These are phyloP conservation scores for Borealophlyctis nickersoniae DNA, from an alignment of 192 early-diverging fungal genomes.

Conservation along the genomic window DNA sequence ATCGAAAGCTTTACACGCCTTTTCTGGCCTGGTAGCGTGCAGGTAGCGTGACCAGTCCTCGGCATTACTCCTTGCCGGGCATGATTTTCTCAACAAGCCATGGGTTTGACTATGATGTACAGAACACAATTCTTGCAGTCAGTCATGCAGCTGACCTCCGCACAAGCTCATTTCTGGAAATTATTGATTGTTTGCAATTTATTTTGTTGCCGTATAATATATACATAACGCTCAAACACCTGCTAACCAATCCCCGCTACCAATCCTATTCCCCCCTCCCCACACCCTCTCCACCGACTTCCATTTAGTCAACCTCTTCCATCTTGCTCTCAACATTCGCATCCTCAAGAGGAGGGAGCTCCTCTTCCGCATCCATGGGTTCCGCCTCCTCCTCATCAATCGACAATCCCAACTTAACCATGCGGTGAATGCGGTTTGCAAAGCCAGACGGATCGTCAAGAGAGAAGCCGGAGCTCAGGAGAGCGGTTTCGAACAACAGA, in stretches of 20 bases:
- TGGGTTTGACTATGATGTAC: no score
- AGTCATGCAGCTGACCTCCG: no score
- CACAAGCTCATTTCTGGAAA: no score
- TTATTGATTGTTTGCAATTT: no score
- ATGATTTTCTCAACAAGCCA: no score
- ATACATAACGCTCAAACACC: background rate
- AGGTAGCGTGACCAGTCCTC: no score
- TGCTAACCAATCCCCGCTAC: background rate
- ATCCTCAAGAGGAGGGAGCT: constrained; percentile 60
- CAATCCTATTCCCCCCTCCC: background rate
- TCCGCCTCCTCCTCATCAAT: constrained; percentile 81
- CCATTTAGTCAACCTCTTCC: constrained; percentile 61
- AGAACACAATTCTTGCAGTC: no score
- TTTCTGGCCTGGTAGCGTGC: no score
- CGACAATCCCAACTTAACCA: constrained; percentile 97
- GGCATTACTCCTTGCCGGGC: no score
- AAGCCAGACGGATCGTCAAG: constrained; percentile 95
- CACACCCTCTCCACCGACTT: background rate
- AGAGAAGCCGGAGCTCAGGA: constrained; percentile 95
- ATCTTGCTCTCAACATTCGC: constrained; percentile 50
- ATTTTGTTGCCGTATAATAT: background rate
- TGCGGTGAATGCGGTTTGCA: constrained; percentile 93
- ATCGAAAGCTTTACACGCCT: no score
- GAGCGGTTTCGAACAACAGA: constrained; percentile 92
- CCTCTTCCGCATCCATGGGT: constrained; percentile 40